These are phyloP conservation scores for Zoysia matrella DNA, from an alignment of 202 grass and related monocot species.

Conservation along the genomic window DNA sequence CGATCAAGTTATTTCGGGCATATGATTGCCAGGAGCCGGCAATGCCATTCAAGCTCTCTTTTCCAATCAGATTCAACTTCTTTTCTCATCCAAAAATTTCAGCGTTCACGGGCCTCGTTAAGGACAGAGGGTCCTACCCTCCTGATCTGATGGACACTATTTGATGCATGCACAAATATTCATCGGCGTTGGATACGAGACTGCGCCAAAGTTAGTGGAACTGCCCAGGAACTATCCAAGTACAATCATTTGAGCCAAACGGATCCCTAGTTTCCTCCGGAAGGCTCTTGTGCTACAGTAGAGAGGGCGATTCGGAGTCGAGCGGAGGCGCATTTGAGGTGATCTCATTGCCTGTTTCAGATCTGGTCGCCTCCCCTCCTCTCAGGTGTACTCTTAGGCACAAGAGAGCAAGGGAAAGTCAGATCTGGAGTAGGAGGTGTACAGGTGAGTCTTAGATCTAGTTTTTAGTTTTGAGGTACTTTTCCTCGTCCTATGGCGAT, in stretches of 20 bases:
- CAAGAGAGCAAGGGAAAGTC: too few relatives aligned
- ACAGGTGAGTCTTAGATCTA: too few relatives aligned
- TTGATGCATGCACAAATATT: constrained; percentile 24
- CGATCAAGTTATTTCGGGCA: too few relatives aligned
- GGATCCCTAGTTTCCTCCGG: too few relatives aligned
- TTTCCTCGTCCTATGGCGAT: too few relatives aligned
- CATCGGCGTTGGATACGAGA: constrained; percentile 21
- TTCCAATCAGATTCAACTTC: neutral
- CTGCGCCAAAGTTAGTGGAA: constrained; percentile 39
- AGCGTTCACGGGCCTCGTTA: neutral
- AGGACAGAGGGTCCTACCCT: neutral
- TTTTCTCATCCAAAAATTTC: neutral
- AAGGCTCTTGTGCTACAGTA: too few relatives aligned
- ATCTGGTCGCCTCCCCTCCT: neutral
- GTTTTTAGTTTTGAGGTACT: too few relatives aligned
- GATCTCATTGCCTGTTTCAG: neutral
- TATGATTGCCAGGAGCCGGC: too few relatives aligned
- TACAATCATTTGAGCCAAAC: constrained; percentile 26
- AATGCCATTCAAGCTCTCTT: neutral
- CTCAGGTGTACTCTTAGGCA: too few relatives aligned
- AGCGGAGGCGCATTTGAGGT: too few relatives aligned
- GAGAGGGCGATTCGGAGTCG: too few relatives aligned
- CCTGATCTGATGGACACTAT: constrained; percentile 18
- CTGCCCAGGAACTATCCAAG: neutral
- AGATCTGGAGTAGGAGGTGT: too few relatives aligned